Conservation (phyloP, 768 basidiomycete species). For the Pleurotus citrinopileatus region DNA sequence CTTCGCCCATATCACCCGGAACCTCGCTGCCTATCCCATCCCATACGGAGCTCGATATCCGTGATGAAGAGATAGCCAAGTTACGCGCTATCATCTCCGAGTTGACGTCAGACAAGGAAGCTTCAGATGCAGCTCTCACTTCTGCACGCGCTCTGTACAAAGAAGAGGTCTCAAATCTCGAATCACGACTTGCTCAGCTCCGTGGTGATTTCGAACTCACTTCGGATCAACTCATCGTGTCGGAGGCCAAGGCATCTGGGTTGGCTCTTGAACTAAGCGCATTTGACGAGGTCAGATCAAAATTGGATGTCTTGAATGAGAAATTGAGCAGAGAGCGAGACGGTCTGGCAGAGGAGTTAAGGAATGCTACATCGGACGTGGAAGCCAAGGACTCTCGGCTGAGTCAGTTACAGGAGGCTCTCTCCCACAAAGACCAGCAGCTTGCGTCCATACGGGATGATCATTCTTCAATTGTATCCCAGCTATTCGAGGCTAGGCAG, state of each 20-base stretch:
- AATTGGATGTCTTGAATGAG: background rate
- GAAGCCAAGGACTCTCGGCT: background rate
- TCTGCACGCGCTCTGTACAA: background rate
- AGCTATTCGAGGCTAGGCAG: background rate
- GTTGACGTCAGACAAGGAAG: background rate
- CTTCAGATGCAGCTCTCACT: background rate
- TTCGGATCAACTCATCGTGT: background rate
- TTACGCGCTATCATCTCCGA: background rate
- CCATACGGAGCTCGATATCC: background rate
- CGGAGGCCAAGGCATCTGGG: background rate
- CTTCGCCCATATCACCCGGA: conserved; percentile 3
- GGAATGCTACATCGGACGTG: background rate
- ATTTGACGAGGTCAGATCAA: background rate
- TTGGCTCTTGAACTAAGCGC: background rate
- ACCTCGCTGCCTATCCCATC: background rate
- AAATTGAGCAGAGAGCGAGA: background rate
- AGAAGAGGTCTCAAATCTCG: background rate
- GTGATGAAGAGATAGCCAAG: background rate
- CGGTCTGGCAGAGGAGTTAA: background rate
- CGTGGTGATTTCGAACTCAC: background rate
- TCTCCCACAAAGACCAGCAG: background rate
- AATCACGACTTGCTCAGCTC: background rate
- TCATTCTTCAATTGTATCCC: background rate
- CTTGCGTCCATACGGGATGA: background rate
- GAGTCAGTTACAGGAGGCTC: background rate